Conservation (phyloP, 2,329 filamentous ascomycete genomes). For the Tolypocladium sp. region DNA sequence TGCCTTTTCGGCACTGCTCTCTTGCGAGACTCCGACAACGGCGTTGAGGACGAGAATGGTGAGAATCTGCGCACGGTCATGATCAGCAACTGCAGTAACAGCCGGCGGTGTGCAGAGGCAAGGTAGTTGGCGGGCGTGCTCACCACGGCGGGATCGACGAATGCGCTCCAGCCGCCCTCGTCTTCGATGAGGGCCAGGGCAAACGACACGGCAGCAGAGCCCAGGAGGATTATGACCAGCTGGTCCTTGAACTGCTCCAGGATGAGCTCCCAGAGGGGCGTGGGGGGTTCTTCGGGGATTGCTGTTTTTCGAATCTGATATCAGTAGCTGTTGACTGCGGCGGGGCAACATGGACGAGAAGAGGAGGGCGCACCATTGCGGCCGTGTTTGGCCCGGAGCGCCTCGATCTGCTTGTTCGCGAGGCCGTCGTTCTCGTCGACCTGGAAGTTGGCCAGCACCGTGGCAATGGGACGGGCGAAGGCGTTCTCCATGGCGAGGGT, state of each 20-base stretch:
- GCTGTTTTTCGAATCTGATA: conserved; percentile 23
- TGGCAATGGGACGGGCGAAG: conserved; percentile 46
- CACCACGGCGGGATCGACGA: conserved; percentile 92
- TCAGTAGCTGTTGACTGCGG: conserved; percentile 6
- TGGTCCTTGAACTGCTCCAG: conserved; percentile 99
- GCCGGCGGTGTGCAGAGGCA: background rate
- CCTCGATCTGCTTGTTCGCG: conserved; percentile 47
- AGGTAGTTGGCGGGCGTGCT: conserved; percentile 26
- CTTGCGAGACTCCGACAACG: conserved; percentile 94
- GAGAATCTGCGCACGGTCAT: conserved; percentile 56
- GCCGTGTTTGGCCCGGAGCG: conserved; percentile 49
- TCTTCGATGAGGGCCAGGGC: conserved; percentile 88
- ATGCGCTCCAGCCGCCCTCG: conserved; percentile 89
- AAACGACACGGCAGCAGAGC: conserved; percentile 88
- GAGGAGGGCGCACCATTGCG: conserved; percentile 51
- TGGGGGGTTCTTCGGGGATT: conserved; percentile 81
- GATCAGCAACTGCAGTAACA: background rate
- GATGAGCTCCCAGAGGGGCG: conserved; percentile 91
- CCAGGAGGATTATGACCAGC: conserved; percentile 88
- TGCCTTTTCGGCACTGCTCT: conserved; percentile 96
- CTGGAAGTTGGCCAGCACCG: conserved; percentile 50
- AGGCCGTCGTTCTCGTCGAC: conserved; percentile 48
- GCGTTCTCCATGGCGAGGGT: conserved; percentile 49
- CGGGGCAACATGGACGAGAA: background rate
- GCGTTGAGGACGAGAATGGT: conserved; percentile 96